Percentiles rank a stretch among this genome's conserved stretches.
Conservation (phyloP, 768 basidiomycete species). For the Asterophora parasitica region DNA sequence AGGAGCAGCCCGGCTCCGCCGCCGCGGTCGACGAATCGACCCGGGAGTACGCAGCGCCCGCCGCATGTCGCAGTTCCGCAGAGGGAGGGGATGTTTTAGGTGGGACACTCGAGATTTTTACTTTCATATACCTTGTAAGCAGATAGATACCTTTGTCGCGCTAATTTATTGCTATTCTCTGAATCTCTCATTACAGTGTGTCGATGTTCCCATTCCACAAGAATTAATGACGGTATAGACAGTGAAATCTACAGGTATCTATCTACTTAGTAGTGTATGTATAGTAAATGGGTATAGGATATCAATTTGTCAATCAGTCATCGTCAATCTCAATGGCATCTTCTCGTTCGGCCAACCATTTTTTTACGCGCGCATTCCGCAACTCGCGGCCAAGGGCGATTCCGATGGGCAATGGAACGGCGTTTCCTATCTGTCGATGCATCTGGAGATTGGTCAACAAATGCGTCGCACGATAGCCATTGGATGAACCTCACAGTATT, state of each 20-base stretch:
- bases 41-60: constrained; percentile 50
- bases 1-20: constrained; percentile 49
- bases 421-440: constrained; percentile 79
- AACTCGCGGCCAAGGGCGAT: constrained; percentile 64
- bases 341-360: constrained; percentile 40
- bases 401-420: constrained; percentile 65
- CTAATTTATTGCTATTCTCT: too few species aligned
- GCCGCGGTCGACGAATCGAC: constrained; percentile 64
- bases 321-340: constrained; percentile 32
- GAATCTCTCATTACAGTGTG: neutral
- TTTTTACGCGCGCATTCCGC: constrained; percentile 42
- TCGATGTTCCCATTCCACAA: neutral
- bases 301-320: neutral
- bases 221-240: neutral
- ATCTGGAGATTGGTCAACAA: constrained; percentile 39
- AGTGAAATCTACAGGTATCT: too few species aligned
- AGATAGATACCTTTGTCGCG: too few species aligned
- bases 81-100: constrained; percentile 27
- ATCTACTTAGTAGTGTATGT: too few species aligned
- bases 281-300: too few species aligned
- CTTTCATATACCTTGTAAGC: too few species aligned
- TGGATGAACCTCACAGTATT: constrained; percentile 46
- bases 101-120: too few species aligned
- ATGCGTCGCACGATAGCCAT: neutral
- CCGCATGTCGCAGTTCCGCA: constrained; percentile 50